A percentile compares a stretch with the other conserved stretches of the same genome.
phyloP scores from a whole-genome alignment of 1,284 basidiomycete genomes.

The Leccinum angustisporum region DNA sequence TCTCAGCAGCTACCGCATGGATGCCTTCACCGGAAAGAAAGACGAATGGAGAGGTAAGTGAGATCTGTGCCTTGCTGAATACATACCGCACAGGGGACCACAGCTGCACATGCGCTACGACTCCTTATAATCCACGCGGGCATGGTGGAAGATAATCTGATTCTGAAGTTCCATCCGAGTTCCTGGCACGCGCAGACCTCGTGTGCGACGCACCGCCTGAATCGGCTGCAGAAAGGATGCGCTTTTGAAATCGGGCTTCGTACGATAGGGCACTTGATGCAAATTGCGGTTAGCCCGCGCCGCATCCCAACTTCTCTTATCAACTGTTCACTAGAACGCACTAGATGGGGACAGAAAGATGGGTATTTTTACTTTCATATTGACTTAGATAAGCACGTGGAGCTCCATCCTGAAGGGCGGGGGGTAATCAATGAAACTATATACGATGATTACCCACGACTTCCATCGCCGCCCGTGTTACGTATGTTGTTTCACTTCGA shows the following conservation, averaged over 20 bases:
- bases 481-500: not conserved
- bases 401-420: not conserved
- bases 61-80: not conserved
- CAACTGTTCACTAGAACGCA: not conserved
- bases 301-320: not conserved
- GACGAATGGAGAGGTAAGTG: not conserved
- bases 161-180: not conserved
- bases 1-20: not conserved
- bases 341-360: not conserved
- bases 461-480: not conserved
- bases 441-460: not conserved
- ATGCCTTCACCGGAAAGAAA: not conserved
- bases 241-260: not conserved
- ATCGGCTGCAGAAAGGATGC: not conserved
- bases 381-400: not conserved
- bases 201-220: constrained; percentile 6
- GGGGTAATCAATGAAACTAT: not conserved
- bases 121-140: not conserved
- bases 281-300: not conserved
- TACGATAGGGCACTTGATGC: not conserved
- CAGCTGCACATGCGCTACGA: not conserved
- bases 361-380: not conserved
- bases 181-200: not conserved
- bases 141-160: not conserved
- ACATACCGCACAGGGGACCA: not conserved